Percentiles rank a stretch among this genome's conserved stretches.
Conservation (phyloP, 176 grass and related monocot species). For the Carex parvula region DNA sequence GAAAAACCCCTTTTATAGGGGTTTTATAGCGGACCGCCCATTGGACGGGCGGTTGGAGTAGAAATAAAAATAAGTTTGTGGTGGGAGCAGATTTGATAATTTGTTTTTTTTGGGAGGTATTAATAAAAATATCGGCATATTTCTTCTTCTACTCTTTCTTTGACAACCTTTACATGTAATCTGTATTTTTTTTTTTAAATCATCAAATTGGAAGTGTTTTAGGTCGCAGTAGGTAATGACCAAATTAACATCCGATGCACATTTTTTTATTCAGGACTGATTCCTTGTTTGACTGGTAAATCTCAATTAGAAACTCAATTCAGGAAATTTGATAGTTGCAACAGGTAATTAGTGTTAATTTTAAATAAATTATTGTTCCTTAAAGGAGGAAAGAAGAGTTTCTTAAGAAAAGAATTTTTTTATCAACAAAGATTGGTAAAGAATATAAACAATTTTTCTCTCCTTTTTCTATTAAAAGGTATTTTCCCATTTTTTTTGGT, state of each 20-base stretch:
- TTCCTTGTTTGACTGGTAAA: background rate
- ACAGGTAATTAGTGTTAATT: background rate
- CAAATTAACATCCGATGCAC: background rate
- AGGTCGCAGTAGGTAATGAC: background rate
- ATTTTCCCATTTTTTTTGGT: no score
- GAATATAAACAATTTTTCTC: no score
- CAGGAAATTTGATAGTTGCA: background rate
- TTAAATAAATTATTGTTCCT: background rate
- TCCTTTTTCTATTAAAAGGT: no score
- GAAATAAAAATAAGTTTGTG: no score
- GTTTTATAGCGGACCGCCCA: no score
- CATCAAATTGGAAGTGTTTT: slow-evolving; percentile 3
- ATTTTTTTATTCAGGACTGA: background rate
- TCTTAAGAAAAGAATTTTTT: background rate
- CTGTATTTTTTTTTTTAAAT: background rate
- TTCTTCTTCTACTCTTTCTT: background rate
- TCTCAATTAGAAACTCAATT: background rate
- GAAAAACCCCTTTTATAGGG: no score
- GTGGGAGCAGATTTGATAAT: no score
- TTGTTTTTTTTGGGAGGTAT: no score
- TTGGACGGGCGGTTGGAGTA: no score
- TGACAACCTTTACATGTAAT: background rate
- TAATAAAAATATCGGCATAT: no score
- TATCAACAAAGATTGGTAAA: no score
- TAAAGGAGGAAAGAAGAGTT: background rate